Evolutionary conservation across 78 protist genomes (phyloP).

Genomic region (Dictyostelium discoideum): dicty_2.7 NC_007088.5:6737501-6738000

Average conservation of each 20-base stretch:
- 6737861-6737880: slow-evolving; percentile 56
- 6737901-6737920: slow-evolving; percentile 51
- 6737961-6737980: slow-evolving; percentile 40
- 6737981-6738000: slow-evolving; percentile 47
- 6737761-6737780: slow-evolving; percentile 50
- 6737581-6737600: slow-evolving; percentile 2
- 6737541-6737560: slow-evolving; percentile 67
- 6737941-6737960: slow-evolving; percentile 50
- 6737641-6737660: slow-evolving; percentile 7
- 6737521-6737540: slow-evolving; percentile 77
- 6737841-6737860: slow-evolving; percentile 33
- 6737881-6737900: slow-evolving; percentile 16
- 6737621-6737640: slow-evolving; percentile 1
- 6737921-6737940: slow-evolving; percentile 4
- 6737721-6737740: background rate
- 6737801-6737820: background rate
- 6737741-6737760: background rate
- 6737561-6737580: slow-evolving; percentile 44
- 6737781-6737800: slow-evolving; percentile 56
- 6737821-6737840: slow-evolving; percentile 17
- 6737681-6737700: background rate
- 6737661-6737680: background rate
- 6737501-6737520: slow-evolving; percentile 52
- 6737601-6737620: slow-evolving; percentile 49
- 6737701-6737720: slow-evolving; percentile 65